Evolutionary conservation across 352 stramenopile species (phyloP).

Genomic region (Pythium phragmiticola): DNA sequence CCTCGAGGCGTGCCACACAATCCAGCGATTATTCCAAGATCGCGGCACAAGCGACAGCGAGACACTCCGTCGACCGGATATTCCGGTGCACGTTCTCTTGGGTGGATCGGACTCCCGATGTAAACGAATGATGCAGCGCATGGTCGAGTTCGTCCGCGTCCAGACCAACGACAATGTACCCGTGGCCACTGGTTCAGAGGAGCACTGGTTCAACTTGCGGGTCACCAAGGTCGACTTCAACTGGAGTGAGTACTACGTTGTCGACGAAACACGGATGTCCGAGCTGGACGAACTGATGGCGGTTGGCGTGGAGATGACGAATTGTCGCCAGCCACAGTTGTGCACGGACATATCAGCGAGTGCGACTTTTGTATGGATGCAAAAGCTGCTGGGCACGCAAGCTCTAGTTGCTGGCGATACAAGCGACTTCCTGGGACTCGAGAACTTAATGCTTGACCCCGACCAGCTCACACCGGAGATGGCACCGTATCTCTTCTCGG

Average conservation of each 20-base stretch:
- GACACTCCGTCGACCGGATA: not conserved
- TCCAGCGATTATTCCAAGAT: not conserved
- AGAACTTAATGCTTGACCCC: not conserved
- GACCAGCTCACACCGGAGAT: not conserved
- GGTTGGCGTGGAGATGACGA: not conserved
- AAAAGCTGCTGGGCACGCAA: not conserved
- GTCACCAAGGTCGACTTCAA: not conserved
- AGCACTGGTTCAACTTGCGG: not conserved
- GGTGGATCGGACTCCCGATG: not conserved
- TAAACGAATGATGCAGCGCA: not conserved
- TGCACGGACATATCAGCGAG: not conserved
- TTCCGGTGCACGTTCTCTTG: not conserved
- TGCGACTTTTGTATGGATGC: not conserved
- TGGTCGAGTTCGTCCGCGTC: not conserved
- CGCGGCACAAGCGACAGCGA: no score
- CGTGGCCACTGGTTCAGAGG: not conserved
- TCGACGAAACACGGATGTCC: not conserved
- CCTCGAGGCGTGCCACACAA: not conserved
- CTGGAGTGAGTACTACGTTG: not conserved
- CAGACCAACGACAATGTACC: not conserved
- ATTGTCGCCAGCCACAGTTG: not conserved
- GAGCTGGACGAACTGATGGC: not conserved
- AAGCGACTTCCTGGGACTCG: not conserved
- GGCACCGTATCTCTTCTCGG: not conserved
- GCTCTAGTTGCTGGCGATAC: not conserved